Base-by-base conservation (phyloP, 2,329 filamentous ascomycete species). In the Keithomyces neogunnii region DNA sequence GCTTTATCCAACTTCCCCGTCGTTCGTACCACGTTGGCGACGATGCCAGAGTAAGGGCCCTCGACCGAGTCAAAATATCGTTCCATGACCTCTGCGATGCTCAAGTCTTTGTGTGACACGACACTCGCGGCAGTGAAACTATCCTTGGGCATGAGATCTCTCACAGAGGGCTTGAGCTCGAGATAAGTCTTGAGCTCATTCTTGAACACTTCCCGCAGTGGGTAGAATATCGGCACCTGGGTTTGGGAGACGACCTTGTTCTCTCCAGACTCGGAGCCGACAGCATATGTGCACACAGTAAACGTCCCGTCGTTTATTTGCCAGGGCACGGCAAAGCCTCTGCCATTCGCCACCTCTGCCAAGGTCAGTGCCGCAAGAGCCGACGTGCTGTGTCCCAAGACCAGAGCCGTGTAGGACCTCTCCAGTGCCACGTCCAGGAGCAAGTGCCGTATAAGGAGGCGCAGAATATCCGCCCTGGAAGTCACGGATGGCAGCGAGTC, bases 21-120 rank as follows among this genome's bases (percentile, higher is more conserved):
- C 35, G 92, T 99, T 55, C 89, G 82, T 4, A 96, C 92, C 8
- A 99, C 93, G 65, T 99, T 99, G 33, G 91, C 86, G 58, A 99
- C 91, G 51, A 97, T 89, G 51, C 88, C 89, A 3, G 91, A 88
- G 62, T 95, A 96, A 53, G 86, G 86, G 57, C 82, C 81, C 64
- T 96, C 91, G 13, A 96, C 67, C 39, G 89, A 40, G 57, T 82
- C 81, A 62, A 99, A 96, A 66, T 96, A 99, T 52, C 89, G 84
- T 52, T 77, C 73, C 85, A 97, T 91, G 50, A 99, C 79, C 59
- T 91, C 86, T 63, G 96, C 90, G 60, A 99, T 96, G 45, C 89
- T 95, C 45, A 89, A 78, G 57, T 89, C 85, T 63, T 85, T 88
- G 58, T 86, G 83, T 33, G 80, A 86, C 3, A 82, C 68, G 63